Conservation (phyloP, 2,329 filamentous ascomycete genomes). For the Penicillium sp. region DNA sequence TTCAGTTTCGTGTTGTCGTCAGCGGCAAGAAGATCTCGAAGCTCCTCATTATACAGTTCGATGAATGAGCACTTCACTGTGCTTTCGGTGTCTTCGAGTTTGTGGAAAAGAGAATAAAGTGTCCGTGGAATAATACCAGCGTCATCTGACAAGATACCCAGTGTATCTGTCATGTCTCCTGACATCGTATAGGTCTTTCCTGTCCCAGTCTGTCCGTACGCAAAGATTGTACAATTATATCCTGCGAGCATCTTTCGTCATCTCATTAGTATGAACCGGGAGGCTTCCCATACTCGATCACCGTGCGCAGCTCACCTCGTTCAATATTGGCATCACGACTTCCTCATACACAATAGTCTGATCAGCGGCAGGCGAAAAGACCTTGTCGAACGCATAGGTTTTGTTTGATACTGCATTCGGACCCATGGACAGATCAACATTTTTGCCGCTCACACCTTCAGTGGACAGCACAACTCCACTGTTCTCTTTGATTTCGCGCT, state of each 20-base stretch:
- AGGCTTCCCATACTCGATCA: neutral
- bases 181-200: slow-evolving; percentile 99
- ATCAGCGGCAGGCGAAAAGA: slow-evolving; percentile 91
- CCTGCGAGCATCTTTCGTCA: slow-evolving; percentile 71
- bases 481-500: slow-evolving; percentile 89
- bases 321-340: slow-evolving; percentile 84
- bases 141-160: slow-evolving; percentile 79
- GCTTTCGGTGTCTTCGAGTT: slow-evolving; percentile 75
- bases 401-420: slow-evolving; percentile 91
- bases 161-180: slow-evolving; percentile 83
- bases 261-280: slow-evolving; percentile 7
- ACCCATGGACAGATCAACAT: slow-evolving; percentile 84
- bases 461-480: slow-evolving; percentile 86
- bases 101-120: slow-evolving; percentile 77
- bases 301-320: slow-evolving; percentile 60
- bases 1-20: slow-evolving; percentile 86
- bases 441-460: slow-evolving; percentile 79
- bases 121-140: slow-evolving; percentile 94
- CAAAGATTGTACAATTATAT: slow-evolving; percentile 98
- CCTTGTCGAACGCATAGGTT: slow-evolving; percentile 92
- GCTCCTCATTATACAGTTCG: slow-evolving; percentile 95
- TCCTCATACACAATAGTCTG: slow-evolving; percentile 93
- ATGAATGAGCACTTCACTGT: slow-evolving; percentile 98
- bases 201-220: slow-evolving; percentile 95
- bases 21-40: slow-evolving; percentile 76